Evolutionary conservation across 1,284 basidiomycete genomes (phyloP).

Genomic region (Cutaneotrichosporon cyanovorans): DNA sequence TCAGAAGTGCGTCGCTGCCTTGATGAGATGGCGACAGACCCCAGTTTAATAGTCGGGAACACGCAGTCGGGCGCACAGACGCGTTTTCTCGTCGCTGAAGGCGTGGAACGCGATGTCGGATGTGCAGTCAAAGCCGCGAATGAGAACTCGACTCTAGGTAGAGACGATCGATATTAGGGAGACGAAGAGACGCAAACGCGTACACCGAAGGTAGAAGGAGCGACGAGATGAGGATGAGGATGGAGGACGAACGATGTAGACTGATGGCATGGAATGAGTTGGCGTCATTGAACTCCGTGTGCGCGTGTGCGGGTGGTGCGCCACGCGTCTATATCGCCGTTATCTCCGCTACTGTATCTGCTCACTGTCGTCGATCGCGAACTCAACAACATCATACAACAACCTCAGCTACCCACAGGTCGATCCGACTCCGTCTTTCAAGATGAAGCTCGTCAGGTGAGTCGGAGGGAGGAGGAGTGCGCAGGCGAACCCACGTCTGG

Average conservation of each 20-base stretch:
- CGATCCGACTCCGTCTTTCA: conserved; percentile 41
- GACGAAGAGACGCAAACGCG: neutral
- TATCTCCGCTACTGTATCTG: neutral
- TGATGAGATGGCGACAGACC: too few species aligned
- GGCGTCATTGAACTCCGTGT: too few species aligned
- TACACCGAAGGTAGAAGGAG: neutral
- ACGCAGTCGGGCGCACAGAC: too few species aligned
- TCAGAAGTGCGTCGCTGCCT: too few species aligned
- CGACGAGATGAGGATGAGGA: neutral
- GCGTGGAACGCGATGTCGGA: too few species aligned
- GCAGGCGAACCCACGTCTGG: too few species aligned
- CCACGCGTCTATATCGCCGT: conserved; percentile 7
- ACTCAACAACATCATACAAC: conserved; percentile 1
- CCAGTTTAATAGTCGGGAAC: too few species aligned
- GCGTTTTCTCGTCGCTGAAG: too few species aligned
- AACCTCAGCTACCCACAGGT: conserved; percentile 3
- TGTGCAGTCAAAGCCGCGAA: too few species aligned
- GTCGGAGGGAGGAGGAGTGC: conserved; percentile 3
- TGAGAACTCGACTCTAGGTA: too few species aligned
- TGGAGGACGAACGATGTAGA: neutral
- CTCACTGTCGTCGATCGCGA: neutral
- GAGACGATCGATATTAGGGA: neutral
- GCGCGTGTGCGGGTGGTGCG: neutral
- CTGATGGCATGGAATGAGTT: neutral
- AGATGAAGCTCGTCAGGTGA: conserved; percentile 49